These are phyloP conservation scores for Aegilops tauschii DNA, from an alignment of 176 grass and related monocot genomes.

Conservation along the genomic window DNA sequence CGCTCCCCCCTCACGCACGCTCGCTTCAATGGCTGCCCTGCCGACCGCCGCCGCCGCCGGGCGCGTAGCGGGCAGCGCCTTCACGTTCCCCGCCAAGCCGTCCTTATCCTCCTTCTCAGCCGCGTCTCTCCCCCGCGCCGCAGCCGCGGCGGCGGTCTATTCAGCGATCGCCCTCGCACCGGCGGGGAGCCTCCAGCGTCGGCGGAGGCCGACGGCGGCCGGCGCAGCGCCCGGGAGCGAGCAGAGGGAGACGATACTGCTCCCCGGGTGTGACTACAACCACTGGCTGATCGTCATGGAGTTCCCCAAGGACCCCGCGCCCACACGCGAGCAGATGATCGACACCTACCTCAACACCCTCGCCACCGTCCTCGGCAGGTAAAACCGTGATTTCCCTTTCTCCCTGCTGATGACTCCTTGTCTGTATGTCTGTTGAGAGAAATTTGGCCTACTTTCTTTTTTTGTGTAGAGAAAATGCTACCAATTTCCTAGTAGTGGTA, in stretches of 20 bases:
- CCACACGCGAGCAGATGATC: slow-evolving; percentile 97
- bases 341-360: slow-evolving; percentile 96
- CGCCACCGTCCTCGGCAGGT: slow-evolving; percentile 92
- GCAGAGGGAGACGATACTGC: slow-evolving; percentile 82
- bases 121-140: slow-evolving; percentile 1
- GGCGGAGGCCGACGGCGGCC: background rate
- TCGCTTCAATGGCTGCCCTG: slow-evolving; percentile 53
- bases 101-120: background rate
- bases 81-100: slow-evolving; percentile 14
- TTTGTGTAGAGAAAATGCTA: background rate
- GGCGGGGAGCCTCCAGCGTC: background rate
- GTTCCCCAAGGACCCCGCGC: slow-evolving; percentile 95
- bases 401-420: background rate
- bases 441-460: background rate
- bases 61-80: background rate
- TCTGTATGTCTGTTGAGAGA: background rate
- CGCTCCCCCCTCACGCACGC: background rate
- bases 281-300: slow-evolving; percentile 99
- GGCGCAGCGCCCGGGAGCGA: slow-evolving; percentile 23
- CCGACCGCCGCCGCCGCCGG: slow-evolving; percentile 40
- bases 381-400: background rate
- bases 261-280: slow-evolving; percentile 97
- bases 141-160: background rate
- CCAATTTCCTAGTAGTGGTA: background rate
- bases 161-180: background rate